Percentiles rank a stretch among this genome's conserved stretches.
These are phyloP conservation scores for Gymnopus androsaceus DNA, from an alignment of 1,284 basidiomycete genomes.

Conservation along the genomic window DNA sequence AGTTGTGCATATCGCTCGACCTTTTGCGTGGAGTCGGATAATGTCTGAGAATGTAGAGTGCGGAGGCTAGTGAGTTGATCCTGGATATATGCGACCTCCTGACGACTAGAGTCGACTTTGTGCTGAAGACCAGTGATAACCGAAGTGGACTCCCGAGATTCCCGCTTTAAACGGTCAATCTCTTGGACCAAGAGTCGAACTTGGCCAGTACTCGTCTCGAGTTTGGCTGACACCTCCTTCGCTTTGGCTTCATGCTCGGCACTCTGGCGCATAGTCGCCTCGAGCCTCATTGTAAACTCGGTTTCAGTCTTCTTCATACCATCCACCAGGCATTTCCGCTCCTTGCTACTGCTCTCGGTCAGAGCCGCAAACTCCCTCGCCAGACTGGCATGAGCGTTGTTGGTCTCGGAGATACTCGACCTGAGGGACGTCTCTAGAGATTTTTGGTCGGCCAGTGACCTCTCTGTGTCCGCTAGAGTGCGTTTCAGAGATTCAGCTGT, in stretches of 20 bases:
- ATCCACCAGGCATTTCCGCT: neutral
- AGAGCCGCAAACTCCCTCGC: neutral
- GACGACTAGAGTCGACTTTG: neutral
- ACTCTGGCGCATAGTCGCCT: neutral
- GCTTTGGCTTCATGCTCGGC: neutral
- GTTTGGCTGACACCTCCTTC: neutral
- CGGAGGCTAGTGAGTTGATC: neutral
- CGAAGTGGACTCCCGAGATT: neutral
- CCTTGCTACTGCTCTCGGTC: neutral
- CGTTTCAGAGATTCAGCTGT: neutral
- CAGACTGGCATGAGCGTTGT: neutral
- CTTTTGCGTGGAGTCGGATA: neutral
- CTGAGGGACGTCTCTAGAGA: neutral
- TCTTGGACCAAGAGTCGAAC: neutral
- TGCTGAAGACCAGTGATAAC: neutral
- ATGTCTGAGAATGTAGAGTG: neutral
- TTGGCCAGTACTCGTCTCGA: too few relatives aligned
- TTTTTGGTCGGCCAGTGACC: neutral
- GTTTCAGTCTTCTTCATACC: neutral
- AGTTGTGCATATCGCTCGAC: neutral
- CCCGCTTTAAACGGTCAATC: neutral
- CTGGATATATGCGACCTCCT: neutral
- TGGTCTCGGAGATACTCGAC: neutral
- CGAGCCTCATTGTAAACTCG: neutral
- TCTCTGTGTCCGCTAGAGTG: neutral